Conservation (phyloP, 2,329 filamentous ascomycete species). For the Cercospora sojina region DNA sequence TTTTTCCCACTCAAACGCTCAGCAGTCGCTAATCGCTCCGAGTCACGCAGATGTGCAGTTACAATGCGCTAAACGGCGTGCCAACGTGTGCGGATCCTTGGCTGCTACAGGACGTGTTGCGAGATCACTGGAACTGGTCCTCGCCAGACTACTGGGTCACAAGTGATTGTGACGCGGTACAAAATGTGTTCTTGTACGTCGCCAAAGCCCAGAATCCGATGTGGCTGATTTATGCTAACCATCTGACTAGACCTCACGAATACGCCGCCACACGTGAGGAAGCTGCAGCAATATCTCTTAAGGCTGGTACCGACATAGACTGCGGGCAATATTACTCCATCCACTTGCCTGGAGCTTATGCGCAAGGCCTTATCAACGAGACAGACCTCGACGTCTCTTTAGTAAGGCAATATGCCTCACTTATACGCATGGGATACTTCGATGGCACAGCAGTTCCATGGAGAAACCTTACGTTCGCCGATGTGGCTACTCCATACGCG, state of each 20-base stretch:
- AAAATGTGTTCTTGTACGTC: constrained; percentile 47
- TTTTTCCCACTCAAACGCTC: constrained; percentile 31
- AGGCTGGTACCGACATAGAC: constrained; percentile 55
- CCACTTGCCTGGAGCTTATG: constrained; percentile 46
- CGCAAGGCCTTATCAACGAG: constrained; percentile 46
- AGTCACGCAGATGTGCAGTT: constrained; percentile 16
- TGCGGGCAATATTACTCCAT: constrained; percentile 53
- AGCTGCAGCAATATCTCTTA: constrained; percentile 51
- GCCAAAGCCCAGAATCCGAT: background rate
- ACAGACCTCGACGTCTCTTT: constrained; percentile 52
- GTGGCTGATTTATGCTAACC: background rate
- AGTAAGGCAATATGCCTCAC: constrained; percentile 53
- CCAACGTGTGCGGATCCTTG: constrained; percentile 64
- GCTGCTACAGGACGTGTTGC: constrained; percentile 61
- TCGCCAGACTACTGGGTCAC: constrained; percentile 62
- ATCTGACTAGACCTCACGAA: constrained; percentile 40
- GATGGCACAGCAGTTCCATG: constrained; percentile 52
- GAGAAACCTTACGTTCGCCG: constrained; percentile 53
- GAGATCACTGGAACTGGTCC: constrained; percentile 65
- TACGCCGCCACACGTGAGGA: constrained; percentile 45
- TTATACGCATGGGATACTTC: constrained; percentile 60
- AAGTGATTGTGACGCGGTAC: constrained; percentile 64
- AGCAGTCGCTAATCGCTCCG: background rate
- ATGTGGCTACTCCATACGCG: constrained; percentile 57
- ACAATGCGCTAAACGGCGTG: constrained; percentile 63